Evolutionary conservation across 495 filamentous ascomycete species (phyloP).

Genomic region (Pyrenopolyporus hunteri): DNA sequence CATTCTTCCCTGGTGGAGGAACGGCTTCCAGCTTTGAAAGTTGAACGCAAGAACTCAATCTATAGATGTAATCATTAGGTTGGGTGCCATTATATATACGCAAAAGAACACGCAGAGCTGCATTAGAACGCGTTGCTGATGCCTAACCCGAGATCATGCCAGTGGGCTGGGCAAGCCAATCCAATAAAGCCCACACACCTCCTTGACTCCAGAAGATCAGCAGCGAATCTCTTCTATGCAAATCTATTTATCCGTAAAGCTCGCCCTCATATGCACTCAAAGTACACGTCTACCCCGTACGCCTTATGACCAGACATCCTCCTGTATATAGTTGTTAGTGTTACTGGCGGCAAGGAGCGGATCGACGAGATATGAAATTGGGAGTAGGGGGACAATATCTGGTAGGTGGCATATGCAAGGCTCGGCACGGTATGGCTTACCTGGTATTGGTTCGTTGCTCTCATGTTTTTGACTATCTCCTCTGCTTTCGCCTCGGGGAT

Average conservation of each 20-base stretch:
- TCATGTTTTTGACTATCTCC: conserved; percentile 95
- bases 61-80: conserved; percentile 38
- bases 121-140: conserved; percentile 27
- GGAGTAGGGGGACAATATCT: neutral
- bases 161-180: conserved; percentile 23
- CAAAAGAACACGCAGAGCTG: conserved; percentile 16
- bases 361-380: neutral
- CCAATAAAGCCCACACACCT: conserved; percentile 30
- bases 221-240: conserved; percentile 38
- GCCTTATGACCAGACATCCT: conserved; percentile 86
- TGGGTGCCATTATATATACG: conserved; percentile 36
- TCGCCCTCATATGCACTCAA: conserved; percentile 35
- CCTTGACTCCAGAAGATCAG: conserved; percentile 37
- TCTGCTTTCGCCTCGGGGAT: conserved; percentile 85
- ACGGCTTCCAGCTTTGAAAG: too few relatives aligned
- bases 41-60: too few relatives aligned
- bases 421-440: conserved; percentile 50
- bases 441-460: conserved; percentile 92
- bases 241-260: conserved; percentile 35
- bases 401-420: neutral
- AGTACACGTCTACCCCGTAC: neutral
- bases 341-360: neutral
- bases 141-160: conserved; percentile 25
- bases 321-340: conserved; percentile 52
- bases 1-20: too few relatives aligned